phyloP scores from a whole-genome alignment of 2,329 filamentous ascomycete species.

The Beauveria sp. region DNA sequence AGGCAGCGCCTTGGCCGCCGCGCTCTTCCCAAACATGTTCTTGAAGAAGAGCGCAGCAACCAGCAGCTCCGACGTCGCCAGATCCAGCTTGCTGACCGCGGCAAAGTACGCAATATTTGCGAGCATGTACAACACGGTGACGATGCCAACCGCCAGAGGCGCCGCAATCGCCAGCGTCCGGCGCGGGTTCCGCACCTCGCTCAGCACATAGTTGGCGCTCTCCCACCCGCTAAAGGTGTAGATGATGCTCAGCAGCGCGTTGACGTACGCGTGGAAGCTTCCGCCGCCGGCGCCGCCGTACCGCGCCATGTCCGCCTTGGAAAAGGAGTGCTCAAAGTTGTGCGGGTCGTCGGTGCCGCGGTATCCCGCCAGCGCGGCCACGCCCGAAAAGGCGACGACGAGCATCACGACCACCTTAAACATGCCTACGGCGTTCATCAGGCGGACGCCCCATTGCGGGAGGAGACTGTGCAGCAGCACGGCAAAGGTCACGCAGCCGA shows the following conservation, averaged over 20 bases:
- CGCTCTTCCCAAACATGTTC: slow-evolving; percentile 52
- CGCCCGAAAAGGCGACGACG: slow-evolving; percentile 55
- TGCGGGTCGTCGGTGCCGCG: slow-evolving; percentile 40
- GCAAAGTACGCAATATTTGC: slow-evolving; percentile 61
- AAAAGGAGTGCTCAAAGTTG: slow-evolving; percentile 52
- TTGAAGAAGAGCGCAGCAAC: slow-evolving; percentile 55
- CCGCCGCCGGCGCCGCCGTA: slow-evolving; percentile 40
- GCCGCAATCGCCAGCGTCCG: slow-evolving; percentile 49
- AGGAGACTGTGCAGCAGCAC: slow-evolving; percentile 43
- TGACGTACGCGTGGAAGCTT: slow-evolving; percentile 46
- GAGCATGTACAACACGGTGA: slow-evolving; percentile 54
- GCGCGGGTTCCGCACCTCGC: slow-evolving; percentile 48
- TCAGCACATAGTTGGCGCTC: slow-evolving; percentile 55
- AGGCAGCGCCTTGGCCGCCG: slow-evolving; percentile 39
- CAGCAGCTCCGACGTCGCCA: slow-evolving; percentile 51
- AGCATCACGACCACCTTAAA: slow-evolving; percentile 55
- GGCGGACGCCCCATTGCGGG: slow-evolving; percentile 50
- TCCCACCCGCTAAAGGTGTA: slow-evolving; percentile 59
- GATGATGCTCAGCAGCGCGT: slow-evolving; percentile 49
- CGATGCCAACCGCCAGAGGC: slow-evolving; percentile 49
- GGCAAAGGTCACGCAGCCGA: slow-evolving; percentile 47
- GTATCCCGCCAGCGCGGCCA: slow-evolving; percentile 46
- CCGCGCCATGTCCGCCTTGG: slow-evolving; percentile 32
- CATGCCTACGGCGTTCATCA: slow-evolving; percentile 51
- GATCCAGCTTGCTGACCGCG: slow-evolving; percentile 49